Conservation (phyloP, 73 alveolate species). For the Vitrella brassicaformis region DNA sequence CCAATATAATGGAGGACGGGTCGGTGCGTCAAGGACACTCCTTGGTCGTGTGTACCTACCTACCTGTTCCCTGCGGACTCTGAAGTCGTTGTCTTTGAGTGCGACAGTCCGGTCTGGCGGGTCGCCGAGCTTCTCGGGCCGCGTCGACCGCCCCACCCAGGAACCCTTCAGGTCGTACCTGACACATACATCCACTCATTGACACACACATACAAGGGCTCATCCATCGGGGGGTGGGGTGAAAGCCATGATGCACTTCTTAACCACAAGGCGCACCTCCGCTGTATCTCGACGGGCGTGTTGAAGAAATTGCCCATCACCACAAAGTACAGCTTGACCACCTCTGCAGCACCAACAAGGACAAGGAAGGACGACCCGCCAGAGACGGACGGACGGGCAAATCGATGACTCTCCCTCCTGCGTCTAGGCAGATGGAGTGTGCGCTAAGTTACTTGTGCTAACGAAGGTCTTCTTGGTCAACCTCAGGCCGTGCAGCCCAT, state of each 20-base stretch:
- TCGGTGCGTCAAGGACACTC: background rate
- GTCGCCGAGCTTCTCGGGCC: conserved; percentile 33
- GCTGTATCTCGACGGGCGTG: conserved; percentile 71
- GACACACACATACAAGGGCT: background rate
- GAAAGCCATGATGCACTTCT: background rate
- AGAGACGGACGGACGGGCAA: no score
- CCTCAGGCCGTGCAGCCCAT: background rate
- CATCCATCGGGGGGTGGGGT: background rate
- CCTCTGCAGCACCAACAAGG: background rate
- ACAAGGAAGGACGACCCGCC: no score
- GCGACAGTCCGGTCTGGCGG: conserved; percentile 62
- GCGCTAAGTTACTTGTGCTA: no score
- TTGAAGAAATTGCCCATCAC: conserved; percentile 77
- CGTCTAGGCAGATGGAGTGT: no score
- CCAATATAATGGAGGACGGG: background rate
- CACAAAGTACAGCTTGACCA: background rate
- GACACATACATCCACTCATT: background rate
- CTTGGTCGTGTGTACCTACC: background rate
- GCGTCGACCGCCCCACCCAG: conserved; percentile 16
- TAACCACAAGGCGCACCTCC: conserved; percentile 1
- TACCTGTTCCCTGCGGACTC: conserved; percentile 34
- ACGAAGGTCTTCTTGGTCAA: no score
- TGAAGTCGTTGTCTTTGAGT: conserved; percentile 62
- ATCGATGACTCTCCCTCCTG: no score
- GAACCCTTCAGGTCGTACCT: conserved; percentile 20